Evolutionary conservation across 2,329 filamentous ascomycete species (phyloP).

Genomic region (Fusarium sp.): DNA sequence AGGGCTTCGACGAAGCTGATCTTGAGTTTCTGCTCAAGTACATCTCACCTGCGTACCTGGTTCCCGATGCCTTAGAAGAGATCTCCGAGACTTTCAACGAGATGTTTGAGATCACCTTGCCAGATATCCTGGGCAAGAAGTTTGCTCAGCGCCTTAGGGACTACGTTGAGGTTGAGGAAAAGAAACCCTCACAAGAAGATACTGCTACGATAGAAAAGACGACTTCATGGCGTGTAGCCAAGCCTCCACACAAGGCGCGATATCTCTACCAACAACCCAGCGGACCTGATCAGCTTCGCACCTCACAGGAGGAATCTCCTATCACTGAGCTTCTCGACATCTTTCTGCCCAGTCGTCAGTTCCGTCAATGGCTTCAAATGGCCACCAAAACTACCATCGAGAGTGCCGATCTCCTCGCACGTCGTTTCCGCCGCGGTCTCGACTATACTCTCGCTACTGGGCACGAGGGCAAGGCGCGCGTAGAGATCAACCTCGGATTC

Average conservation of each 20-base stretch:
- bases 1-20: conserved; percentile 78
- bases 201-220: conserved; percentile 68
- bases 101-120: conserved; percentile 84
- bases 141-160: conserved; percentile 78
- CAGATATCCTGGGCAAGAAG: conserved; percentile 80
- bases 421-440: conserved; percentile 85
- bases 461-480: conserved; percentile 79
- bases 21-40: conserved; percentile 92
- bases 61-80: conserved; percentile 88
- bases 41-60: conserved; percentile 89
- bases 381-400: conserved; percentile 81
- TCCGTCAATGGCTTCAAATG: conserved; percentile 89
- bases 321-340: conserved; percentile 83
- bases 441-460: conserved; percentile 95
- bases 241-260: conserved; percentile 94
- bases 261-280: conserved; percentile 81
- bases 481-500: conserved; percentile 89
- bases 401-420: conserved; percentile 81
- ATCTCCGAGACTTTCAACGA: conserved; percentile 83
- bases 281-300: conserved; percentile 52
- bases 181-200: conserved; percentile 56
- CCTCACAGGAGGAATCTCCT: conserved; percentile 62
- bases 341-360: conserved; percentile 85
- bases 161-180: conserved; percentile 76
- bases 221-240: conserved; percentile 78